Conservation (phyloP, 2,329 filamentous ascomycete genomes). For the Alternaria solani region DNA sequence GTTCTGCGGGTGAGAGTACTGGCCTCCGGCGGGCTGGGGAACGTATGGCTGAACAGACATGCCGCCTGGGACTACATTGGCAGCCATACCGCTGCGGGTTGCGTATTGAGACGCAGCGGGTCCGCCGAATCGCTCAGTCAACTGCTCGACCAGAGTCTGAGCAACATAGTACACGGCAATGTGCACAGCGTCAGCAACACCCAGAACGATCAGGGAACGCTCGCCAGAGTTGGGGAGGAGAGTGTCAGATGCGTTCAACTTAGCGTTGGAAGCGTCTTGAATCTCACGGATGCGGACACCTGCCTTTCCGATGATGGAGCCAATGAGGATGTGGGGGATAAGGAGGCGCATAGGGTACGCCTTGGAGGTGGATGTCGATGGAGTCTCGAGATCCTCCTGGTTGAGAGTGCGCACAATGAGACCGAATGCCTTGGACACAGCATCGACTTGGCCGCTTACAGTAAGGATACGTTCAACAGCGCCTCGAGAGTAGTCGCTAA, state of each 20-base stretch:
- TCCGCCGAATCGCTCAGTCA: constrained; percentile 95
- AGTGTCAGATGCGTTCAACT: constrained; percentile 94
- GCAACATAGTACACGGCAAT: constrained; percentile 99
- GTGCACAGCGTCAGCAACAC: constrained; percentile 96
- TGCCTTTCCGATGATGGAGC: constrained; percentile 97
- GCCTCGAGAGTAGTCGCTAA: constrained; percentile 96
- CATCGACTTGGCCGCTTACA: constrained; percentile 94
- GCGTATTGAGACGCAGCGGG: constrained; percentile 98
- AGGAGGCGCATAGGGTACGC: constrained; percentile 95
- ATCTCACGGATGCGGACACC: constrained; percentile 97
- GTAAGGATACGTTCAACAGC: constrained; percentile 97
- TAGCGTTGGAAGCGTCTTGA: constrained; percentile 94
- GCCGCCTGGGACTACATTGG: constrained; percentile 91
- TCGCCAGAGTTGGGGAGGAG: constrained; percentile 95
- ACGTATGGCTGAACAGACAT: constrained; percentile 99
- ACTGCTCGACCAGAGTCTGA: constrained; percentile 95
- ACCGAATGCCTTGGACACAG: constrained; percentile 97
- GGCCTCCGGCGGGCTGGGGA: constrained; percentile 89
- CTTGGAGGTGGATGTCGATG: constrained; percentile 93
- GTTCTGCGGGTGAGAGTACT: constrained; percentile 91
- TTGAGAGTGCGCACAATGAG: constrained; percentile 98
- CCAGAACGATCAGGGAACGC: constrained; percentile 96
- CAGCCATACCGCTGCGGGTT: constrained; percentile 89
- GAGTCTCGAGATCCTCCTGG: constrained; percentile 87
- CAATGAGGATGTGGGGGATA: constrained; percentile 95